Base-by-base conservation (phyloP, 495 filamentous ascomycete species). In the Penicillium riverlandense region DNA sequence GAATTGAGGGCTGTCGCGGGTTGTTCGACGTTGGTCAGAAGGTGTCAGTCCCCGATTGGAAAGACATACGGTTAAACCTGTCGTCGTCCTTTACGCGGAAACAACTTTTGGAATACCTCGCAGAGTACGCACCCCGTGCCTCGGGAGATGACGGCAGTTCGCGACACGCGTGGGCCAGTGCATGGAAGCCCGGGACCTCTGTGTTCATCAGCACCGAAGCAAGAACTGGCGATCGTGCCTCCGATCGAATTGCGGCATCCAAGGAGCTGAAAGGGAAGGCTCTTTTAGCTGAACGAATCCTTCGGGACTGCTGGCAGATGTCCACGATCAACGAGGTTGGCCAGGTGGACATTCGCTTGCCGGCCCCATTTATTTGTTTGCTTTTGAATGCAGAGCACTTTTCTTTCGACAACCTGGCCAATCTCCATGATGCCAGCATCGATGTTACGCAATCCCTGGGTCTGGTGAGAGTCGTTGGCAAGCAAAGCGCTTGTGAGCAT, bases 221-320 rank as follows among this genome's bases (percentile, higher is more conserved):
- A 7, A 39, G 42, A 8, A 37, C 30, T 29, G 41, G 29, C 28
- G 38, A 44, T 27, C 38, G 32, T 8, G 35, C 52, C 44, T 33
- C 49, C 11, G 32, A 38, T 29, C 44, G 55, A 39, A 28, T 53
- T 38, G 49, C 49, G 8, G 37, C 40, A 11, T 29, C 52, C 13
- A 49, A 46, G 32, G 49, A 43, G 10, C 38, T 58, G 14, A 63
- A 49, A 37, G 49, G 50, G 8, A 75, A 75, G 38, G 11, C 62
- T 0, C 34, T 56, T 1, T 40, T 73, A 9, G 59, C 61, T 30
- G 62, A 71, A 33, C 59, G 37, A 13, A 66, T 77, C 29, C 52
- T 74, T 38, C 59, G 67, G 10, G 62, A 69, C 13, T 66, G 59
- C 42, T 77, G 73, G 73, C 44, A 69, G 15, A 41, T 77, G 28